Conservation (phyloP, 2,329 filamentous ascomycete genomes). For the Fusarium avenaceum region DNA sequence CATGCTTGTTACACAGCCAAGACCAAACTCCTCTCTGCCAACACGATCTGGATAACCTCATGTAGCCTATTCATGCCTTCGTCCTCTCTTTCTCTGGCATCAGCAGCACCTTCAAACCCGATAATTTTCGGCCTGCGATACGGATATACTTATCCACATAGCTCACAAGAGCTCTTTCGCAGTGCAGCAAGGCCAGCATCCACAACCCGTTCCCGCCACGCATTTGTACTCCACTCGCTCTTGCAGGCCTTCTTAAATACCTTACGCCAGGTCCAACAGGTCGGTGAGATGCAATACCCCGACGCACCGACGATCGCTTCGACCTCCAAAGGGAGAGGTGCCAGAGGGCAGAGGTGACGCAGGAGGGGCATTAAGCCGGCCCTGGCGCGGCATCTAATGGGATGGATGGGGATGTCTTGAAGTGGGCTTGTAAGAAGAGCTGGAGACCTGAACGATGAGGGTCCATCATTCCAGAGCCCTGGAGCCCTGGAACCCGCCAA, state of each 20-base stretch:
- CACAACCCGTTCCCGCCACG: neutral
- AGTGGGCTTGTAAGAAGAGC: slow-evolving; percentile 19
- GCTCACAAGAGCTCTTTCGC: neutral
- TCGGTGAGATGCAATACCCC: slow-evolving; percentile 46
- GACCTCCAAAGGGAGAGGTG: slow-evolving; percentile 36
- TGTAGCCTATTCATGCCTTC: neutral
- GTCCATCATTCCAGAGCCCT: slow-evolving; percentile 45
- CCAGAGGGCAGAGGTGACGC: neutral
- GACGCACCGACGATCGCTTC: slow-evolving; percentile 43
- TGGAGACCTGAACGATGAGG: slow-evolving; percentile 14
- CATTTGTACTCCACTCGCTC: neutral
- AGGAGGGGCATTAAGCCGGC: slow-evolving; percentile 28
- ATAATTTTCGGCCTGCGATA: slow-evolving; percentile 30
- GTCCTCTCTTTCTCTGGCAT: neutral
- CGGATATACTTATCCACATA: slow-evolving; percentile 1
- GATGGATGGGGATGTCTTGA: neutral
- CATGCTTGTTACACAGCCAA: neutral
- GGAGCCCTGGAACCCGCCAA: slow-evolving; percentile 42
- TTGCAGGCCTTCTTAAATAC: neutral
- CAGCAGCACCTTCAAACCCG: slow-evolving; percentile 7
- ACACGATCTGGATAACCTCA: slow-evolving; percentile 4
- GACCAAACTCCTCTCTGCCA: slow-evolving; percentile 3
- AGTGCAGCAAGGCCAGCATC: neutral
- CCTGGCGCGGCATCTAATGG: slow-evolving; percentile 32
- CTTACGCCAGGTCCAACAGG: slow-evolving; percentile 37